Percentiles rank a stretch among this genome's conserved stretches.
Evolutionary conservation across 1,284 basidiomycete genomes (phyloP).

Genomic region (Fomitopsis palustris): DNA sequence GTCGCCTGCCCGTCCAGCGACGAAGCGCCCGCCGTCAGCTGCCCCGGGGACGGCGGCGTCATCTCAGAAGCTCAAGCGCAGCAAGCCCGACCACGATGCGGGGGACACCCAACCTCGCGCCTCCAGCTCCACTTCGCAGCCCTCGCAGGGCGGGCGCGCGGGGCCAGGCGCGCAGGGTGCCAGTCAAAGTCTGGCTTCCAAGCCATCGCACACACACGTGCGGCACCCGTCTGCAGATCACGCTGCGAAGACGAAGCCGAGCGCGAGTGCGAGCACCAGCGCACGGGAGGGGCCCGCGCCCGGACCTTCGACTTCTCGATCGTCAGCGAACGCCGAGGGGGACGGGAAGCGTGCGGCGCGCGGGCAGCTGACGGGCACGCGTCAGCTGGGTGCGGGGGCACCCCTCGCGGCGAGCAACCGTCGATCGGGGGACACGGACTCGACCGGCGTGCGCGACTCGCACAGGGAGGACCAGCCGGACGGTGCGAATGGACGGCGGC

Average conservation of each 20-base stretch:
- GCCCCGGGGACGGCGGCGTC: constrained; percentile 4
- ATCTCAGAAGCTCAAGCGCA: constrained; percentile 14
- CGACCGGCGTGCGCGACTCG: neutral
- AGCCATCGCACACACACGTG: constrained; percentile 3
- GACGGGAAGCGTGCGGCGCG: constrained; percentile 4
- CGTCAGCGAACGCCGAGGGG: constrained; percentile 2
- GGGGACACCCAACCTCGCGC: neutral
- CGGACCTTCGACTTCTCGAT: constrained; percentile 7
- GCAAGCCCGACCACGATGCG: constrained; percentile 13
- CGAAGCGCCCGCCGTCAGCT: constrained; percentile 26
- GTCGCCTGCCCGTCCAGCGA: constrained; percentile 22
- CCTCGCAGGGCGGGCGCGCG: neutral
- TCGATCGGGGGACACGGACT: constrained; percentile 17
- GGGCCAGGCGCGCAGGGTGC: neutral
- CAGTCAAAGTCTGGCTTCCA: constrained; percentile 1
- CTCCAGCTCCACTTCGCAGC: neutral
- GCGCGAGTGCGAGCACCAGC: constrained; percentile 1
- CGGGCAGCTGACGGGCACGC: constrained; percentile 10
- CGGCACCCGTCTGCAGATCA: constrained; percentile 12
- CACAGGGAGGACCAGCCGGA: constrained; percentile 12
- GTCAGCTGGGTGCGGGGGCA: constrained; percentile 2
- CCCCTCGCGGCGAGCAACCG: constrained; percentile 9
- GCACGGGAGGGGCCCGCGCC: neutral
- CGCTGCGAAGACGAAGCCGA: neutral
- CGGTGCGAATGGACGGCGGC: constrained; percentile 1